These are phyloP conservation scores for Zasmidium cellare DNA, from an alignment of 2,329 filamentous ascomycete species.

Conservation along the genomic window DNA sequence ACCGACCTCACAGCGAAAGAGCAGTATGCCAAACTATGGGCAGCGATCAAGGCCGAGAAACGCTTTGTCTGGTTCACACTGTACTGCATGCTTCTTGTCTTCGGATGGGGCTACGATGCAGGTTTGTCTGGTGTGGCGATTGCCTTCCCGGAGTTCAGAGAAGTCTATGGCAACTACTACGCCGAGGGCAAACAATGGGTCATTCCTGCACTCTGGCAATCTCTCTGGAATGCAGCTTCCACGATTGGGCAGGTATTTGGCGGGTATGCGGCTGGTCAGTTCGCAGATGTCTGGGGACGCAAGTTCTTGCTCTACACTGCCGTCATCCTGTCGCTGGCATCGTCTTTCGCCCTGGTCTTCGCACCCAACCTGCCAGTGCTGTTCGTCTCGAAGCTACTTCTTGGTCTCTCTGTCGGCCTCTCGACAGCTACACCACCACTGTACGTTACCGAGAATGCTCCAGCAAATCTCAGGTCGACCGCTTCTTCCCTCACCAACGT, in stretches of 20 bases:
- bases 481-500: constrained; percentile 29
- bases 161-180: constrained; percentile 38
- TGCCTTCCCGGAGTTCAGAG: constrained; percentile 38
- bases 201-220: constrained; percentile 41
- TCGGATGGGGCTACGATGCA: constrained; percentile 40
- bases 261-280: constrained; percentile 28
- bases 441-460: constrained; percentile 30
- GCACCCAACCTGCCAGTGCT: constrained; percentile 33
- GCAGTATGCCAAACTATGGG: constrained; percentile 27
- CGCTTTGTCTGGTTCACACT: constrained; percentile 26
- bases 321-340: constrained; percentile 17
- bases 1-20: constrained; percentile 24
- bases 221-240: constrained; percentile 40
- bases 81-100: constrained; percentile 34
- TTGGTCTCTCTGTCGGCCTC: constrained; percentile 27
- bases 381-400: constrained; percentile 29
- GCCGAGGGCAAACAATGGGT: constrained; percentile 29
- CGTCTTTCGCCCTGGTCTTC: constrained; percentile 27
- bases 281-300: constrained; percentile 26
- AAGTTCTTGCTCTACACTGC: constrained; percentile 25
- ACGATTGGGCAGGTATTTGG: constrained; percentile 36
- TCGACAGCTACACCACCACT: constrained; percentile 27
- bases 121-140: constrained; percentile 39
- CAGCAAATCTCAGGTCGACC: constrained; percentile 24
- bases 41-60: constrained; percentile 28